Base-by-base conservation (phyloP, 1,284 basidiomycete genomes). In the Malassezia sp. region DNA sequence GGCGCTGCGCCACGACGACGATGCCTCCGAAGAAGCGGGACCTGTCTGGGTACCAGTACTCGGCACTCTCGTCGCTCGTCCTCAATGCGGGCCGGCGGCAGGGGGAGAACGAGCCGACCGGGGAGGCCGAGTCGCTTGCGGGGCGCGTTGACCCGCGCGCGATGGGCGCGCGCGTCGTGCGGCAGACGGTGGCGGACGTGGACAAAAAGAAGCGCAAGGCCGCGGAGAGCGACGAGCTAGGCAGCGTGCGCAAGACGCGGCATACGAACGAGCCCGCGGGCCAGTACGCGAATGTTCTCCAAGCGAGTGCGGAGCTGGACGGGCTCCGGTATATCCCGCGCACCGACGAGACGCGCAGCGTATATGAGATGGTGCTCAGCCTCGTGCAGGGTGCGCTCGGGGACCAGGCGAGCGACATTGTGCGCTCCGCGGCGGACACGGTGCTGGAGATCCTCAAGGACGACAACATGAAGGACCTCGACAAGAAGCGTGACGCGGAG, bases 401-500 rank as follows among this genome's bases (percentile, higher is more conserved):
- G 1, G 93, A 96, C 73, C 89, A 93, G 69, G 85, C 89, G 0
- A 86, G 89, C 66, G 91, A 96, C 56, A 82, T 97, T 58, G 81
- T 99, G 40, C 82, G 91, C 20, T 88, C 84, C 54, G 93, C 93
- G 4, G 83, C 93, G 14, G 91, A 97, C 71, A 80, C 80, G 1
- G 82, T 90, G 1, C 75, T 99, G 39, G 88, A 93, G 73, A 79
- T 80, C 4, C 77, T 97, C 61, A 97, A 96, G 74, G 84, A 81
- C 63, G 88, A 93, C 56, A 75, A 77, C 52, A 71, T 90, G 74
- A 93, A 90, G 73, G 91, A 97, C 71, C 87, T 95, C 63, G 93
- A 97, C 77, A 91, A 91, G 77, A 93, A 95, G 73, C 85, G 82
- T 73, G 89, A 95, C 64, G 79, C 91, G 23, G 84, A 95, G 71